These are phyloP conservation scores for Nakazawaea ishiwadae DNA, from an alignment of 805 yeast genomes.

Conservation along the genomic window DNA sequence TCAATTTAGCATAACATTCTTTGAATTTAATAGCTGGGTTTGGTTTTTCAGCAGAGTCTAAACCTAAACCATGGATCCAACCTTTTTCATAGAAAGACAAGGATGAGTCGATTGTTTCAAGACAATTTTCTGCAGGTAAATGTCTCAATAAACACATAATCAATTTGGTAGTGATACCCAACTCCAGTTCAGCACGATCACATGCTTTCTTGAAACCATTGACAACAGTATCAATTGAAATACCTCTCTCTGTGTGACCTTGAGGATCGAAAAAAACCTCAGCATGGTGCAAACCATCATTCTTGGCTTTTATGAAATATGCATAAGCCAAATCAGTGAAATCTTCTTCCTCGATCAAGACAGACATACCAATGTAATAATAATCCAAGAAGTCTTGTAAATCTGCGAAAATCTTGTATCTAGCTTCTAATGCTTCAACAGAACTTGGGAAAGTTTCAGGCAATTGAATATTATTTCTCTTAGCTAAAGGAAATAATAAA, in stretches of 20 bases:
- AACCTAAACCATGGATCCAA: conserved; percentile 69
- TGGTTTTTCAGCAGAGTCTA: conserved; percentile 75
- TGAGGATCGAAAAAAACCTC: conserved; percentile 86
- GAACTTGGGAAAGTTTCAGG: conserved; percentile 62
- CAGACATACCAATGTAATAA: conserved; percentile 79
- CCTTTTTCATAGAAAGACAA: conserved; percentile 49
- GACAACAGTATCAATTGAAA: conserved; percentile 55
- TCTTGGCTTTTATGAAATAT: conserved; percentile 54
- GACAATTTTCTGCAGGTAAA: conserved; percentile 54
- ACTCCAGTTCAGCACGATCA: conserved; percentile 50
- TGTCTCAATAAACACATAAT: conserved; percentile 84
- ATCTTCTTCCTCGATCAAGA: conserved; percentile 64
- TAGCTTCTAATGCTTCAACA: conserved; percentile 49
- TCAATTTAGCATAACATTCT: conserved; percentile 54
- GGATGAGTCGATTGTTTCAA: conserved; percentile 53
- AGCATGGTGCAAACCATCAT: conserved; percentile 61
- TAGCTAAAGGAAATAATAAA: conserved; percentile 62
- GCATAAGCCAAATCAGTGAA: conserved; percentile 76
- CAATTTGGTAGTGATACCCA: conserved; percentile 63
- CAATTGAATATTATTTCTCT: conserved; percentile 53
- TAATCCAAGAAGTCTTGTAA: conserved; percentile 75
- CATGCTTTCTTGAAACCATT: conserved; percentile 67
- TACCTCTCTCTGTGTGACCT: conserved; percentile 69
- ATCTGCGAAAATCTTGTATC: conserved; percentile 60
- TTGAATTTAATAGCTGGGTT: conserved; percentile 69